Evolutionary conservation across 2,329 filamentous ascomycete genomes (phyloP).

Genomic region (Penicillium carneum): DNA sequence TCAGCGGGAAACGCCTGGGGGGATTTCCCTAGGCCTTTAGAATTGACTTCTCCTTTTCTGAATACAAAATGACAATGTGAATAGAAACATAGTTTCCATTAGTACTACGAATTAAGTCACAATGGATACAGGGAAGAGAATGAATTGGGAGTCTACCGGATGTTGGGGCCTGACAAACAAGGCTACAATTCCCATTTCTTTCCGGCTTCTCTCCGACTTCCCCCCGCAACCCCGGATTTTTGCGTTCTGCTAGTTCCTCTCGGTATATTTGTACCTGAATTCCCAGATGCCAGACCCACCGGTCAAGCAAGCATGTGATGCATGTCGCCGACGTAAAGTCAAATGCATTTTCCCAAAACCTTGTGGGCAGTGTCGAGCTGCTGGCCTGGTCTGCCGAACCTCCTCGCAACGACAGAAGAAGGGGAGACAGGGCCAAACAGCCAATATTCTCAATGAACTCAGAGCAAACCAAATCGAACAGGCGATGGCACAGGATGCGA

Average conservation of each 20-base stretch:
- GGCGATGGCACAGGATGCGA: neutral
- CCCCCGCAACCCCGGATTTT: constrained; percentile 19
- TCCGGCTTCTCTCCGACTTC: constrained; percentile 21
- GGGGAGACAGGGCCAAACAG: constrained; percentile 33
- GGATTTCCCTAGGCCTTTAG: neutral
- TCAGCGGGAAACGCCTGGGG: neutral
- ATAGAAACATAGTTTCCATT: neutral
- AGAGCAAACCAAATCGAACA: constrained; percentile 12
- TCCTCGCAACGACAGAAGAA: constrained; percentile 30
- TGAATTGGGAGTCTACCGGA: neutral
- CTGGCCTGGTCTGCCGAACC: constrained; percentile 29
- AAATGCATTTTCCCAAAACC: constrained; percentile 31
- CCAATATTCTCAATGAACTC: constrained; percentile 33
- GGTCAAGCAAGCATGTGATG: constrained; percentile 34
- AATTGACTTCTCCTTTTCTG: neutral
- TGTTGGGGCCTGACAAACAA: neutral
- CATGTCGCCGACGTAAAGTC: constrained; percentile 37
- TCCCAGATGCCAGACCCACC: constrained; percentile 5
- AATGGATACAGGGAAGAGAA: neutral
- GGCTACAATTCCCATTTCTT: neutral
- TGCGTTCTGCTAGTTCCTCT: neutral
- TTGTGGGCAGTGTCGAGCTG: constrained; percentile 30
- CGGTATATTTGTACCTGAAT: neutral
- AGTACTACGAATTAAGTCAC: neutral
- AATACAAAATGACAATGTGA: too few species aligned